Conservation (phyloP, 2,329 filamentous ascomycete species). For the Diaporthe citrichinensis region DNA sequence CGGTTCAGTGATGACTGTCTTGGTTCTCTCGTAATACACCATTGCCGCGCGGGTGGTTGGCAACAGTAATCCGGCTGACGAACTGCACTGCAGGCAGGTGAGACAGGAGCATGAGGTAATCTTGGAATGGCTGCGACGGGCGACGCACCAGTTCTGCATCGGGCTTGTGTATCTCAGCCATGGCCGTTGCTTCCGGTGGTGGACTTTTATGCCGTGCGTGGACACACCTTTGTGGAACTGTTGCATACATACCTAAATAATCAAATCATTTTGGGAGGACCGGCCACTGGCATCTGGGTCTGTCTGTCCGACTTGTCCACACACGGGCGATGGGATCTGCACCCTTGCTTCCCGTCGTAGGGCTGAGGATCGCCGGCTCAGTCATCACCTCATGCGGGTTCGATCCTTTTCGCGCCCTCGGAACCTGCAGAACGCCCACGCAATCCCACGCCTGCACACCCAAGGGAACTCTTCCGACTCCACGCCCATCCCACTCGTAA, state of each 20-base stretch:
- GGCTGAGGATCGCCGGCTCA: slow-evolving; percentile 29
- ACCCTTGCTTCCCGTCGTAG: slow-evolving; percentile 36
- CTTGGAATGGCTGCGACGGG: neutral
- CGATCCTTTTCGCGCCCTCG: slow-evolving; percentile 19
- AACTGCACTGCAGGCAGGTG: slow-evolving; percentile 19
- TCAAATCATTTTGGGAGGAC: neutral
- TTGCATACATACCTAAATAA: neutral
- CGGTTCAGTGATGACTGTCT: neutral
- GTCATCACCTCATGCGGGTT: slow-evolving; percentile 28
- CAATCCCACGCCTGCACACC: neutral
- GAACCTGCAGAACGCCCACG: slow-evolving; percentile 19
- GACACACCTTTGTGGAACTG: slow-evolving; percentile 1
- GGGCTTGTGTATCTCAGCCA: slow-evolving; percentile 9
- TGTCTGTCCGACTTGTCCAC: neutral
- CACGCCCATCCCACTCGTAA: slow-evolving; percentile 5
- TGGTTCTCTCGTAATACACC: slow-evolving; percentile 2
- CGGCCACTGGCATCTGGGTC: neutral
- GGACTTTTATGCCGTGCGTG: neutral
- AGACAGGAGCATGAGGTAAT: slow-evolving; percentile 26
- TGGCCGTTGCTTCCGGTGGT: neutral
- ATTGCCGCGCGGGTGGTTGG: slow-evolving; percentile 12
- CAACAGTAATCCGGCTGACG: slow-evolving; percentile 21
- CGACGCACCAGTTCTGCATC: slow-evolving; percentile 15
- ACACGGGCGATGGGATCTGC: slow-evolving; percentile 1
- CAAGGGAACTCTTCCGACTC: neutral